phyloP scores from a whole-genome alignment of 129 eudicot species.

The Ambrosia artemisiifolia region DNA sequence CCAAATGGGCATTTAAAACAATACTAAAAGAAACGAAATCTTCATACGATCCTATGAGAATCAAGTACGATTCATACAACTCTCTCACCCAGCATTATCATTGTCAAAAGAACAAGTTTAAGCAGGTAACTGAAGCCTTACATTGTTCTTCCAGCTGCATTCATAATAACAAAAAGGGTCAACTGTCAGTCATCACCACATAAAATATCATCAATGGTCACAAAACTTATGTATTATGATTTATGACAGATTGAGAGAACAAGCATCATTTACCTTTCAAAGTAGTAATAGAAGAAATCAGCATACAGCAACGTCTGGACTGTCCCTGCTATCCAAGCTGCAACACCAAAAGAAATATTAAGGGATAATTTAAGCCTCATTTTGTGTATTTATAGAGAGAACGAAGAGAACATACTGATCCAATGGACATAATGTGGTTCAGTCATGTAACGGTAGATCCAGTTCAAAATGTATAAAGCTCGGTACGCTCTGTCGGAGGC shows the following conservation, averaged over 20 bases:
- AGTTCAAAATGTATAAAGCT: slow-evolving; percentile 70
- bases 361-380: not conserved
- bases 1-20: slow-evolving; percentile 20
- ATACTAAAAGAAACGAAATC: slow-evolving; percentile 22
- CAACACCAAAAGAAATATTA: slow-evolving; percentile 18
- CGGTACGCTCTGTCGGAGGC: slow-evolving; percentile 76
- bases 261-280: slow-evolving; percentile 59
- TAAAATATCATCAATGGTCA: not conserved
- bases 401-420: slow-evolving; percentile 51
- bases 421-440: slow-evolving; percentile 87
- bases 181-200: not conserved
- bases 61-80: slow-evolving; percentile 19
- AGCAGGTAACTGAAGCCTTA: slow-evolving; percentile 84
- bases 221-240: not conserved
- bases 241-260: too few relatives aligned
- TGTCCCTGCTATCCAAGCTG: slow-evolving; percentile 88
- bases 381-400: not conserved
- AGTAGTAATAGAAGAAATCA: slow-evolving; percentile 95
- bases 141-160: slow-evolving; percentile 92
- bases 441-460: slow-evolving; percentile 93
- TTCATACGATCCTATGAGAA: slow-evolving; percentile 18
- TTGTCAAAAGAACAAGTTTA: slow-evolving; percentile 32
- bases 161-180: not conserved
- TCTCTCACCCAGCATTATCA: slow-evolving; percentile 5
- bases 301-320: slow-evolving; percentile 86